phyloP scores from a whole-genome alignment of 345 rosid species.

The Combretum micranthum region DNA sequence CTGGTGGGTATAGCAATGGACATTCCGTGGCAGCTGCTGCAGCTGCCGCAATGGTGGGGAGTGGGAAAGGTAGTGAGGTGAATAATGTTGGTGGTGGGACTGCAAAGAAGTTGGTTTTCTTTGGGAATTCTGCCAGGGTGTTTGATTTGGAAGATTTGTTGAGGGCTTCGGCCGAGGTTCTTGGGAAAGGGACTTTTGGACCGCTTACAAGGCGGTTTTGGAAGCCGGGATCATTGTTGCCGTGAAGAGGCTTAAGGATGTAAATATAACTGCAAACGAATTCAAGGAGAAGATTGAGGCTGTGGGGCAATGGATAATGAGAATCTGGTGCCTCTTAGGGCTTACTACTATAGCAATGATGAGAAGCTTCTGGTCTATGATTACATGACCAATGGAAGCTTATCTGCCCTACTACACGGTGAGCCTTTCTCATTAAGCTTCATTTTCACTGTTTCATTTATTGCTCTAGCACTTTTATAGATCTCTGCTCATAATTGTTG shows the following conservation, averaged over 20 bases:
- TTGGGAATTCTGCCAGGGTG: conserved; percentile 56
- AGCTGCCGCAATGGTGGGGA: conserved; percentile 36
- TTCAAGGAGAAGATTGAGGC: conserved; percentile 86
- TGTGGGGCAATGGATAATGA: conserved; percentile 93
- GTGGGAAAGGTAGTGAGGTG: conserved; percentile 21
- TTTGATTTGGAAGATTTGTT: conserved; percentile 93
- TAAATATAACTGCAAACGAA: conserved; percentile 65
- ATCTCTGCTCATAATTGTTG: not conserved
- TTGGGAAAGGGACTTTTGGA: conserved; percentile 93
- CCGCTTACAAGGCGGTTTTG: conserved; percentile 92
- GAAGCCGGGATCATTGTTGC: conserved; percentile 71
- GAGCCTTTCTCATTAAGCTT: conserved; percentile 13
- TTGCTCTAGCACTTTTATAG: not conserved
- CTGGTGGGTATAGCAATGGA: conserved; percentile 27
- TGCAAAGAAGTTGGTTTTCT: conserved; percentile 62
- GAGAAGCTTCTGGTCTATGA: conserved; percentile 96
- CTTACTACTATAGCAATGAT: conserved; percentile 86
- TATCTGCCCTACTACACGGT: conserved; percentile 95
- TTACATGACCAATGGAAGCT: conserved; percentile 98
- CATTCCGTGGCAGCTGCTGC: conserved; percentile 31
- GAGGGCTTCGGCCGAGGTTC: conserved; percentile 97
- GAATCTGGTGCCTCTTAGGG: conserved; percentile 77
- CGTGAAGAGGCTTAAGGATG: conserved; percentile 94
- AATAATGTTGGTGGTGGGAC: conserved; percentile 21
- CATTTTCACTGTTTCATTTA: not conserved